These are phyloP conservation scores for Maudiozyma pseudohumilis DNA, from an alignment of 805 yeast species.

Conservation along the genomic window DNA sequence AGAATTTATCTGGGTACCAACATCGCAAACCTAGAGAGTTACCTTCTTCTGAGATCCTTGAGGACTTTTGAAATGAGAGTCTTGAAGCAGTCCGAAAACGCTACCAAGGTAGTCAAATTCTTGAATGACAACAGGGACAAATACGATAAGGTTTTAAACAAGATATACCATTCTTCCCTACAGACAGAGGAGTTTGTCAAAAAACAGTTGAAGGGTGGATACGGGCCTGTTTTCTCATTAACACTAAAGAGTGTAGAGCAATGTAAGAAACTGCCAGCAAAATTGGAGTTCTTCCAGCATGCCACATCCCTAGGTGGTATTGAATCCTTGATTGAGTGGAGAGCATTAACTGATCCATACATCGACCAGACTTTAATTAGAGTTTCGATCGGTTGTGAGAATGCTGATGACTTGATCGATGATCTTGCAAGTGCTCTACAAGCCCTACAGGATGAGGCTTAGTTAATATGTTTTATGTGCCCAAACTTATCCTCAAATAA, in stretches of 20 bases:
- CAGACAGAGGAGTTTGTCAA: conserved; percentile 62
- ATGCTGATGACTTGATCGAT: conserved; percentile 60
- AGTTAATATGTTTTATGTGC: no score
- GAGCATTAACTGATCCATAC: conserved; percentile 57
- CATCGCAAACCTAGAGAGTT: conserved; percentile 68
- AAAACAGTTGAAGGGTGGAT: conserved; percentile 56
- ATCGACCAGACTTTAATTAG: conserved; percentile 54
- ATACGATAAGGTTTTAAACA: conserved; percentile 38
- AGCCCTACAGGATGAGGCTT: conserved; percentile 7
- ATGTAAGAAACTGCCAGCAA: conserved; percentile 58
- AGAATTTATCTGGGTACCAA: conserved; percentile 70
- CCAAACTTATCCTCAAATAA: no score
- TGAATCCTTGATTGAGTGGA: conserved; percentile 86
- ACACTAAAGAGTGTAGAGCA: conserved; percentile 38
- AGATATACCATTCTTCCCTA: conserved; percentile 62
- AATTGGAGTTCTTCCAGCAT: conserved; percentile 65
- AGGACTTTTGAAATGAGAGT: conserved; percentile 74
- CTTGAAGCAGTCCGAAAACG: conserved; percentile 52
- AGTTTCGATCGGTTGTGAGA: conserved; percentile 74
- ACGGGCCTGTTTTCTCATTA: conserved; percentile 69
- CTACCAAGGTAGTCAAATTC: conserved; percentile 49
- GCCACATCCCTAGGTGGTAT: conserved; percentile 92
- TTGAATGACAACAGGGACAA: conserved; percentile 40
- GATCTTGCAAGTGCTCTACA: conserved; percentile 60
- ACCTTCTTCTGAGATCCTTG: conserved; percentile 63